Base-by-base conservation (phyloP, 73 alveolate species). In the Breviolum minutum region DNA sequence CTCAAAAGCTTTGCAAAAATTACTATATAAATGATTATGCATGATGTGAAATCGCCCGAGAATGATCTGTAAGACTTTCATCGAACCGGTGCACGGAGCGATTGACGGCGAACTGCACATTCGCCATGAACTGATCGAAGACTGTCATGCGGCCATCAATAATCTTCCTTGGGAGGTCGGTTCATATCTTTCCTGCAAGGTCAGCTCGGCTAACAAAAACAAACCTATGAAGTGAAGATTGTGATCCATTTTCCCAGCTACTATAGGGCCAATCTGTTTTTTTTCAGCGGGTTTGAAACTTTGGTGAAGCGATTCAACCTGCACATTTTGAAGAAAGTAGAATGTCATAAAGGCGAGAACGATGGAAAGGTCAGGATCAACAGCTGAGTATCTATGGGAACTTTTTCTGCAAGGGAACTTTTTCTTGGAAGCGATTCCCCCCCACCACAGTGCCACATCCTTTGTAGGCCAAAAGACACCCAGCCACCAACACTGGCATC, bases 101-200 rank as follows among this genome's bases (percentile, higher is more conserved):
- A 16, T 77, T 79, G 63, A 94, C 84, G 86, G 99, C 99, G 40
- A 94, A 94, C 85, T 94, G 99, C 84, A 94, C 99, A 32, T 94
- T 94, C 69, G 99, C 92, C 99, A 94, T 94, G 84, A 94, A 94
- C 99, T 94, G 99, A 77, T 94, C 99, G 11, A 94, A 94, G 94
- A 94, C 94, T 17, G 85, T 79, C 94, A 94, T 94, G 61, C 99
- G 99, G 86, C 99, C 99, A 30, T 94, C 99, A 32, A 77, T 94
- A 94, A 94, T 94, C 26, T 94, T 94, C 91, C 84, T 79, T n/a
- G 17, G 85, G 48, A n/a, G 13, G 86, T 48, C 62, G 60, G 16
- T 76, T 22, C 54, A 40, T 40, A 40, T 40, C n/a, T n/a, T n/a
- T n/a, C 29, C 30, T 17, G n/a, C 60, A 48, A 48, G 83, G 54